Conservation (phyloP, 495 filamentous ascomycete species). For the Echria macrotheca region DNA sequence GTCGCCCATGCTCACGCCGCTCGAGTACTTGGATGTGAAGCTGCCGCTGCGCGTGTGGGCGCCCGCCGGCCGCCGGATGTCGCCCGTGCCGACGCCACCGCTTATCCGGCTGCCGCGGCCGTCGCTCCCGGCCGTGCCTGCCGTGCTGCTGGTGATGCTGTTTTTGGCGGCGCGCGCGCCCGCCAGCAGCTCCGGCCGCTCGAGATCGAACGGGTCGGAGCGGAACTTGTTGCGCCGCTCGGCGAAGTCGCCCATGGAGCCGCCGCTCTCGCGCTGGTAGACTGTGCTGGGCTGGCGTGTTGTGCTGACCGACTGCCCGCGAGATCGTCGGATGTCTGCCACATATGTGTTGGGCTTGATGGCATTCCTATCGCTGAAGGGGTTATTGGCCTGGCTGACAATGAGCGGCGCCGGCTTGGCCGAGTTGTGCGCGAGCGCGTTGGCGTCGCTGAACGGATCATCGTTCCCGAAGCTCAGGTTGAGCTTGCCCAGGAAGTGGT, state of each 20-base stretch:
- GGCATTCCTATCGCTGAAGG: constrained; percentile 41
- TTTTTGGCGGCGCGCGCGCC: constrained; percentile 15
- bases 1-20: constrained; percentile 38
- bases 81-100: not conserved
- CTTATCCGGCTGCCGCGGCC: constrained; percentile 12
- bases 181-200: constrained; percentile 45
- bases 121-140: constrained; percentile 17
- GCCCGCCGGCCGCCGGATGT: constrained; percentile 7
- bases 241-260: constrained; percentile 26
- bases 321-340: constrained; percentile 38
- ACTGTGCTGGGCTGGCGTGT: constrained; percentile 22
- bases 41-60: constrained; percentile 29
- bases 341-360: constrained; percentile 38
- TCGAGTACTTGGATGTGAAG: constrained; percentile 43
- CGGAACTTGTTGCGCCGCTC: constrained; percentile 47
- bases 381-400: constrained; percentile 32
- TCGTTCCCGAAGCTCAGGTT: constrained; percentile 31
- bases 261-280: constrained; percentile 30
- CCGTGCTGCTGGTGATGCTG: constrained; percentile 17
- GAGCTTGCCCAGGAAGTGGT: constrained; percentile 36
- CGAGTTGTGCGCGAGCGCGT: constrained; percentile 34
- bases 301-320: constrained; percentile 37
- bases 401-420: constrained; percentile 32
- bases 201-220: constrained; percentile 63
- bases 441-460: constrained; percentile 38